These are phyloP conservation scores for Chloris gayana DNA, from an alignment of 176 grass and related monocot species.

Conservation along the genomic window DNA sequence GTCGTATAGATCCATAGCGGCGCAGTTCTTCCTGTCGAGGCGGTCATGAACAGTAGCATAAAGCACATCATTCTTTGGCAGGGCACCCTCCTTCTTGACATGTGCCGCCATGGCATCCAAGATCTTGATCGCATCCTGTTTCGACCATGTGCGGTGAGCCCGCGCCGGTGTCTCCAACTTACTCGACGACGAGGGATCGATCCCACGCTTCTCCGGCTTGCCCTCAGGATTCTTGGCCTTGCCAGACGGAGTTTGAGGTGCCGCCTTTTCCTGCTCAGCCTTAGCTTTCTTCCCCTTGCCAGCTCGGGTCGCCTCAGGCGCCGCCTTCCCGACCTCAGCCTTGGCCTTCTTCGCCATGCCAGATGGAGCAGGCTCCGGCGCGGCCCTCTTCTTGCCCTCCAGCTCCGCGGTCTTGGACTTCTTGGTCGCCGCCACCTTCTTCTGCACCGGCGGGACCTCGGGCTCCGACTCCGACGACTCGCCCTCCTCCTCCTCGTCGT, in stretches of 20 bases:
- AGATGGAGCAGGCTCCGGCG: not conserved
- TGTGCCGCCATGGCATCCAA: slow-evolving; percentile 23
- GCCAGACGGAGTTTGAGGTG: too few species aligned
- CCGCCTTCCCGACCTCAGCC: not conserved
- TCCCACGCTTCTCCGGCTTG: not conserved
- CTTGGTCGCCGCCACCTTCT: not conserved
- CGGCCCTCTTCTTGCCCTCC: slow-evolving; percentile 32
- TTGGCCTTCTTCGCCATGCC: slow-evolving; percentile 41
- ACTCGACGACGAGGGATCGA: not conserved
- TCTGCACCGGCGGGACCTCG: not conserved
- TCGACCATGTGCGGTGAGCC: not conserved
- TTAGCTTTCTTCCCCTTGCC: not conserved
- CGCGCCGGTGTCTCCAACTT: not conserved
- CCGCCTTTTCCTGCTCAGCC: too few species aligned
- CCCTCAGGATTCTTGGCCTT: slow-evolving; percentile 16
- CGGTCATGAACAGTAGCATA: not conserved
- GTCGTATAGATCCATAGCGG: slow-evolving; percentile 11
- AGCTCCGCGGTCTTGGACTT: not conserved
- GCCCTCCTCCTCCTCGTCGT: slow-evolving; percentile 13
- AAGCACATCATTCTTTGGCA: not conserved
- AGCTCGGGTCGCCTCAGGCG: not conserved
- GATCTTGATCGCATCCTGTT: slow-evolving; percentile 34
- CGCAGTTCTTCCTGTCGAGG: slow-evolving; percentile 23
- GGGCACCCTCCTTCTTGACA: not conserved
- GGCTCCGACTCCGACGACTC: slow-evolving; percentile 16